Conservation (phyloP, 2,329 filamentous ascomycete genomes). For the Diaporthe vexans region DNA sequence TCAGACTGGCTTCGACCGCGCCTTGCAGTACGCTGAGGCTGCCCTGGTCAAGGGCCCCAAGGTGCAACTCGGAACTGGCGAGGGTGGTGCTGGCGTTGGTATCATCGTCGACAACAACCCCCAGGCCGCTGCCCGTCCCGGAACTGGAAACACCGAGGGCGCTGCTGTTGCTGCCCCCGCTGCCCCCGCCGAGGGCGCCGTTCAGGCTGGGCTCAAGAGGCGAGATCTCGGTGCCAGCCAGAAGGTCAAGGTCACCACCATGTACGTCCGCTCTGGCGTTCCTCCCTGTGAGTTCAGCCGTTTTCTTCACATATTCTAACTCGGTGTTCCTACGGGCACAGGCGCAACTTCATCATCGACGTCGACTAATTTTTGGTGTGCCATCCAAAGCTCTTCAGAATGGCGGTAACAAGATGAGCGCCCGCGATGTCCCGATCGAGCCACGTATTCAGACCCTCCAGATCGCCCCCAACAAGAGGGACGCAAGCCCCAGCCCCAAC, state of each 20-base stretch:
- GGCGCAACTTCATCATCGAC: slow-evolving; percentile 26
- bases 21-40: slow-evolving; percentile 60
- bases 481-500: slow-evolving; percentile 43
- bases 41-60: slow-evolving; percentile 61
- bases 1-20: slow-evolving; percentile 61
- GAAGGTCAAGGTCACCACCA: slow-evolving; percentile 60
- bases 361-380: slow-evolving; percentile 12
- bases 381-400: slow-evolving; percentile 47
- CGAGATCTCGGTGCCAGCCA: slow-evolving; percentile 49
- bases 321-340: not conserved
- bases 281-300: slow-evolving; percentile 55
- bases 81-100: slow-evolving; percentile 56
- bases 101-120: slow-evolving; percentile 52
- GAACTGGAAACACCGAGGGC: slow-evolving; percentile 34
- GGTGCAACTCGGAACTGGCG: slow-evolving; percentile 62
- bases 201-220: slow-evolving; percentile 38
- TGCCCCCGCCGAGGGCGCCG: not conserved
- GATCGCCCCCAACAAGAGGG: slow-evolving; percentile 40
- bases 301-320: slow-evolving; percentile 22
- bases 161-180: slow-evolving; percentile 23
- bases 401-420: slow-evolving; percentile 42
- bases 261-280: slow-evolving; percentile 61
- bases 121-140: slow-evolving; percentile 42
- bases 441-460: slow-evolving; percentile 38
- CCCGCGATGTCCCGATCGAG: slow-evolving; percentile 40